phyloP scores from a whole-genome alignment of 2,329 filamentous ascomycete species.

The Fusarium verticillioides region DNA sequence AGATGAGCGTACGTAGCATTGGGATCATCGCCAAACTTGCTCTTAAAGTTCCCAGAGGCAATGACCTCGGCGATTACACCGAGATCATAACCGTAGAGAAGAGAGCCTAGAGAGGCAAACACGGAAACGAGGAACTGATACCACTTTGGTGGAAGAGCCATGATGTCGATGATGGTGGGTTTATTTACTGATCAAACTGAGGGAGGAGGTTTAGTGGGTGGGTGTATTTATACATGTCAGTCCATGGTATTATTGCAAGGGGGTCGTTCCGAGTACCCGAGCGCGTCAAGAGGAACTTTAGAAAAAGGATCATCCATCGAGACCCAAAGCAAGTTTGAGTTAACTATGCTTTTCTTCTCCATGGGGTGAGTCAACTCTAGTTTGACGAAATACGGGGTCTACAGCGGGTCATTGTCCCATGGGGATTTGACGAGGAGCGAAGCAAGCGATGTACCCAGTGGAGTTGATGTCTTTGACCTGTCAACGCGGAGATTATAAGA shows the following conservation, averaged over 20 bases:
- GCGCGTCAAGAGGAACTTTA: background rate
- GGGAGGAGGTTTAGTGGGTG: background rate
- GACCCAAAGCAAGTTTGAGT: background rate
- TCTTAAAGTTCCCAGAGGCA: conserved; percentile 18
- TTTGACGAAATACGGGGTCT: conserved; percentile 9
- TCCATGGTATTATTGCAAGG: background rate
- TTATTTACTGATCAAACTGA: background rate
- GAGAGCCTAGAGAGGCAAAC: conserved; percentile 23
- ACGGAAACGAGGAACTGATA: conserved; percentile 60
- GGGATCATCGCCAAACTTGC: conserved; percentile 12
- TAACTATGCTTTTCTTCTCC: background rate
- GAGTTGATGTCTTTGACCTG: background rate
- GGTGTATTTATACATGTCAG: conserved; percentile 13
- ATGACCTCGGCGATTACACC: conserved; percentile 31
- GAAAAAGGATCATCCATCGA: background rate
- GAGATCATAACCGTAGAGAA: conserved; percentile 27
- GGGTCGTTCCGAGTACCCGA: conserved; percentile 11
- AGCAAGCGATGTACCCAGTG: background rate
- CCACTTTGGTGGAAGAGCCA: conserved; percentile 58
- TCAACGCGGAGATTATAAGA: background rate
- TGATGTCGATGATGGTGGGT: conserved; percentile 31
- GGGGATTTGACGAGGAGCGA: background rate
- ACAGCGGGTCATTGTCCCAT: conserved; percentile 17
- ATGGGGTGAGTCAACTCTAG: conserved; percentile 6
- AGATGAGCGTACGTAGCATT: conserved; percentile 11